These are phyloP conservation scores for Mycena galopus DNA, from an alignment of 768 basidiomycete genomes.

Conservation along the genomic window DNA sequence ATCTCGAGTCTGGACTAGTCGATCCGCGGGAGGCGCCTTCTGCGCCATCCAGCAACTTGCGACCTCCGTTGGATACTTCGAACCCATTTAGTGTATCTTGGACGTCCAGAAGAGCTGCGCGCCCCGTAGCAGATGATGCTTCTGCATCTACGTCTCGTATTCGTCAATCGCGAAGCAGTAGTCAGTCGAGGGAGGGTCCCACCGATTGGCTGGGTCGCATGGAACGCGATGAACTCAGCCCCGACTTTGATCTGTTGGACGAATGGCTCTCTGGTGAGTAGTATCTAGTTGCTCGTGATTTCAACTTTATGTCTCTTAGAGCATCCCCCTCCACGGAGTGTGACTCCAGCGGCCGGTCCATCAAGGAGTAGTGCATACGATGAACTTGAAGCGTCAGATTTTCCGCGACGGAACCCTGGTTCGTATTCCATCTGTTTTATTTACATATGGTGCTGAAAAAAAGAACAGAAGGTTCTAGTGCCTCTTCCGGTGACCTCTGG, in stretches of 20 bases:
- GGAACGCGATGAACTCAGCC: neutral
- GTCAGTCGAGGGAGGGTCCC: conserved; percentile 8
- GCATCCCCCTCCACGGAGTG: neutral
- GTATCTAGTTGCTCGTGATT: neutral
- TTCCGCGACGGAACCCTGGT: conserved; percentile 8
- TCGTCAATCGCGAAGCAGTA: conserved; percentile 20
- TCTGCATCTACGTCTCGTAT: neutral
- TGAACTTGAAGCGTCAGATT: conserved; percentile 9
- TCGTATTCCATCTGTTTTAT: neutral
- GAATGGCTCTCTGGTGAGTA: conserved; percentile 14
- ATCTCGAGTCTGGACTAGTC: conserved; percentile 30
- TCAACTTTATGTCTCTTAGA: neutral
- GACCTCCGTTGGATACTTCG: conserved; percentile 18
- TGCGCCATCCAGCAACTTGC: neutral
- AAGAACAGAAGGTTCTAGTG: conserved; percentile 2
- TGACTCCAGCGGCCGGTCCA: conserved; percentile 1
- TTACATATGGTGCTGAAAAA: neutral
- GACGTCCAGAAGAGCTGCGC: conserved; percentile 8
- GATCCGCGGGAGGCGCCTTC: conserved; percentile 30
- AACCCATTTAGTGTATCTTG: conserved; percentile 24
- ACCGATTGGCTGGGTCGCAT: conserved; percentile 10
- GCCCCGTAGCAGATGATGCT: neutral
- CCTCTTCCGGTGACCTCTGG: neutral
- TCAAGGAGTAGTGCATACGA: neutral
- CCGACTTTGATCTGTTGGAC: neutral